Evolutionary conservation across 2,329 filamentous ascomycete species (phyloP).

Genomic region (Graphiopsis chlorocephala): DNA sequence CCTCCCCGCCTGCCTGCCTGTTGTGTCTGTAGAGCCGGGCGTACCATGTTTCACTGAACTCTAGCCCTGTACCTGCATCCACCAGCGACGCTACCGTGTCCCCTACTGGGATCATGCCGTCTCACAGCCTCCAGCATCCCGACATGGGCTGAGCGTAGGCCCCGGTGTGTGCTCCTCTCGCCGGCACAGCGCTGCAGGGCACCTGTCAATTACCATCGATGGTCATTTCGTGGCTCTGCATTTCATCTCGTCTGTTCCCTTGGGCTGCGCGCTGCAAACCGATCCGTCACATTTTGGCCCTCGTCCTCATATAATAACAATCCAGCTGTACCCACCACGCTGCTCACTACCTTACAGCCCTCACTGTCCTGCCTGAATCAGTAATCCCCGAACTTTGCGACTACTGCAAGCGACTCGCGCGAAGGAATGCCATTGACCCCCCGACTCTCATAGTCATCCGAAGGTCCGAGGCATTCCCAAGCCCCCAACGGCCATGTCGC

Average conservation of each 20-base stretch:
- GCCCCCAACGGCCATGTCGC: constrained; percentile 8
- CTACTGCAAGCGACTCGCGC: constrained; percentile 14
- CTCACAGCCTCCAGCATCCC: constrained; percentile 13
- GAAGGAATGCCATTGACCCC: constrained; percentile 10
- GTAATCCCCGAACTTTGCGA: not conserved
- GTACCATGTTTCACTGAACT: constrained; percentile 13
- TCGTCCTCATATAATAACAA: not conserved
- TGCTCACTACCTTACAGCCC: not conserved
- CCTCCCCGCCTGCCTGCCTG: constrained; percentile 10
- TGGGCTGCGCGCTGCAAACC: not conserved
- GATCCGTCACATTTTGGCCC: constrained; percentile 6
- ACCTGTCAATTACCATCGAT: constrained; percentile 14
- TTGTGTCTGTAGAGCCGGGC: constrained; percentile 11
- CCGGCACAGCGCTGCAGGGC: constrained; percentile 7
- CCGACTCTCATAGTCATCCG: not conserved
- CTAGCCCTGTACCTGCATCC: constrained; percentile 16
- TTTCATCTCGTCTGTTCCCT: constrained; percentile 9
- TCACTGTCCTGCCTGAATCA: not conserved
- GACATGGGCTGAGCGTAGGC: constrained; percentile 12
- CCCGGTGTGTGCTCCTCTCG: constrained; percentile 3
- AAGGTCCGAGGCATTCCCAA: not conserved
- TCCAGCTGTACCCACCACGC: not conserved
- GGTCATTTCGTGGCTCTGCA: constrained; percentile 2
- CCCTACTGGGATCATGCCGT: constrained; percentile 15
- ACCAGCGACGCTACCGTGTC: constrained; percentile 12